Conservation (phyloP, 2,329 filamentous ascomycete genomes). For the Botrytis deweyae region DNA sequence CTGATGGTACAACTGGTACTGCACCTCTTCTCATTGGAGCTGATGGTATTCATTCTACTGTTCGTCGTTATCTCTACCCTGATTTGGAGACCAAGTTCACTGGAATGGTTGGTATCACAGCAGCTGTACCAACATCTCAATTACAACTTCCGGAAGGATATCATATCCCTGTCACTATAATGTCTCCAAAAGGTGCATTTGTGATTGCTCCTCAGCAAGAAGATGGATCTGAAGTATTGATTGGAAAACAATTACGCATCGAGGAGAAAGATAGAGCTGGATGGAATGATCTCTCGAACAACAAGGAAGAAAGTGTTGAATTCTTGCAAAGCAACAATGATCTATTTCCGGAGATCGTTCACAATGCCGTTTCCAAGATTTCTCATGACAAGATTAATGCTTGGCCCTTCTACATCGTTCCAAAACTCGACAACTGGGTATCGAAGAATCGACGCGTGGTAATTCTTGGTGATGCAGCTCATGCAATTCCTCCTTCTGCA, state of each 20-base stretch:
- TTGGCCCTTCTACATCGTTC: conserved; percentile 49
- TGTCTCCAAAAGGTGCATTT: conserved; percentile 45
- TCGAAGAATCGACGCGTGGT: conserved; percentile 42
- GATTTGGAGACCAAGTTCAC: conserved; percentile 51
- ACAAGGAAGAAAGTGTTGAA: conserved; percentile 43
- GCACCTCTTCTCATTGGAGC: conserved; percentile 53
- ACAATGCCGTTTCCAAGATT: conserved; percentile 41
- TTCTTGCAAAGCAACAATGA: conserved; percentile 41
- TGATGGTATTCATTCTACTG: conserved; percentile 59
- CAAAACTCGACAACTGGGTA: conserved; percentile 45
- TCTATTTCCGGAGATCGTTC: conserved; percentile 43
- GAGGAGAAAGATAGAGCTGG: conserved; percentile 43
- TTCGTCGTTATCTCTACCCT: conserved; percentile 52
- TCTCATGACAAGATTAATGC: conserved; percentile 42
- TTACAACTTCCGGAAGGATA: conserved; percentile 28
- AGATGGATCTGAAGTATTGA: conserved; percentile 50
- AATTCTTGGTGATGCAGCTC: conserved; percentile 50
- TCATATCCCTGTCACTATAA: conserved; percentile 29
- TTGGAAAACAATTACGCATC: conserved; percentile 47
- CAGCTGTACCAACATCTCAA: conserved; percentile 31
- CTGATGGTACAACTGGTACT: conserved; percentile 44
- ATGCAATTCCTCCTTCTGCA: conserved; percentile 49
- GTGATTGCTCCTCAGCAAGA: conserved; percentile 50
- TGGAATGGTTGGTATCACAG: conserved; percentile 45
- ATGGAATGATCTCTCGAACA: conserved; percentile 44